phyloP scores from a whole-genome alignment of 169 alveolate genomes.

The Cryptosporidium andersoni region DNA sequence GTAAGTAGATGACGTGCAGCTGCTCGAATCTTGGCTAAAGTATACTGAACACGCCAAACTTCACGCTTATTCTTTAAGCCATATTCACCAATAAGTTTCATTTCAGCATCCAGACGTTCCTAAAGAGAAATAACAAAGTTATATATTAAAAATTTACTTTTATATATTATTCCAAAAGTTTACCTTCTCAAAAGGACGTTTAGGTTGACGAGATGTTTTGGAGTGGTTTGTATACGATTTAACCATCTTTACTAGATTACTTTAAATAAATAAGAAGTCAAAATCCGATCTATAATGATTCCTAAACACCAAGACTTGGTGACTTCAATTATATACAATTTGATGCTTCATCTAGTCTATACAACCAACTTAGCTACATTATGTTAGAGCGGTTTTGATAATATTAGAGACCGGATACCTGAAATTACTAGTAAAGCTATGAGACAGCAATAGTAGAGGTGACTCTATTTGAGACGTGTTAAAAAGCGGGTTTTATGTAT shows the following conservation, averaged over 20 bases:
- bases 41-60: slow-evolving; percentile 97
- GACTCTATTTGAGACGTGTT: too few relatives aligned
- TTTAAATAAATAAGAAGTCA: slow-evolving; percentile 13
- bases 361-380: too few relatives aligned
- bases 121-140: slow-evolving; percentile 34
- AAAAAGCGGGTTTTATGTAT: too few relatives aligned
- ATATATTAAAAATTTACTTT: background rate
- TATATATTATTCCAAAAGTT: background rate
- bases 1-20: slow-evolving; percentile 99
- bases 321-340: too few relatives aligned
- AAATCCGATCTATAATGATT: too few relatives aligned
- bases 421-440: too few relatives aligned
- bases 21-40: slow-evolving; percentile 97
- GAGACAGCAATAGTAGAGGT: too few relatives aligned
- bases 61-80: slow-evolving; percentile 99
- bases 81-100: slow-evolving; percentile 97
- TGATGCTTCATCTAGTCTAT: too few relatives aligned
- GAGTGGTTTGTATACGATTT: slow-evolving; percentile 86
- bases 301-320: too few relatives aligned
- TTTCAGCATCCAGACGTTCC: slow-evolving; percentile 94
- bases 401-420: too few relatives aligned
- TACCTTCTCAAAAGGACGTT: slow-evolving; percentile 95
- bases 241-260: slow-evolving; percentile 77
- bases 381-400: too few relatives aligned
- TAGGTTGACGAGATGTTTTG: slow-evolving; percentile 92